Evolutionary conservation across 306 rosid species (phyloP).

Genomic region (Senna siamea): DNA sequence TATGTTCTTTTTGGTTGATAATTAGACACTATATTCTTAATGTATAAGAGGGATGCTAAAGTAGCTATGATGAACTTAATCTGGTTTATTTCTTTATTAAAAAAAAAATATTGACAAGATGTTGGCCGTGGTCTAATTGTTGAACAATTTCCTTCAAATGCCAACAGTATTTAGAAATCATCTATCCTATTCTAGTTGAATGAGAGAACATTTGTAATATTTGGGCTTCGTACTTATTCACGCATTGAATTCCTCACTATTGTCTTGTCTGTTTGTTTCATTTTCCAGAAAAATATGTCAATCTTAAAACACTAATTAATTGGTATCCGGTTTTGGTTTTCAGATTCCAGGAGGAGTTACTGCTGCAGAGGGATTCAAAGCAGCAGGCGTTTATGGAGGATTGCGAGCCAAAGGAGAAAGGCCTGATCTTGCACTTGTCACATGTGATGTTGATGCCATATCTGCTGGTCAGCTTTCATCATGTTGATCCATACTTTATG

Average conservation of each 20-base stretch:
- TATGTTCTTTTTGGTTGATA: not conserved
- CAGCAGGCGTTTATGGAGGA: constrained; percentile 86
- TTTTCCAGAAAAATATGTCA: not conserved
- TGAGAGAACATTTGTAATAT: not conserved
- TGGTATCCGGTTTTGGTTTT: constrained; percentile 27
- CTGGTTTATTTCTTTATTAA: not conserved
- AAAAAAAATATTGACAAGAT: too few relatives aligned
- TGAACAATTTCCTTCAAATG: too few relatives aligned
- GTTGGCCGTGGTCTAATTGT: too few relatives aligned
- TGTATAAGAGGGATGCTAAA: not conserved
- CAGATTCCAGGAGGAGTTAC: constrained; percentile 94
- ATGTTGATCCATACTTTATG: constrained; percentile 14
- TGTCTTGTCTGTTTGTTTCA: not conserved
- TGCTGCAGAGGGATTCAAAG: constrained; percentile 90
- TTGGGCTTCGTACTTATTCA: not conserved
- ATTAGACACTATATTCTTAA: not conserved
- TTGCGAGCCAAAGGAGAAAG: constrained; percentile 77
- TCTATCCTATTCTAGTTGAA: not conserved
- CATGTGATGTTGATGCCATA: constrained; percentile 89
- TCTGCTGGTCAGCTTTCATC: constrained; percentile 70
- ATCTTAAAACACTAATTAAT: constrained; percentile 8
- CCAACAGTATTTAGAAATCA: too few relatives aligned
- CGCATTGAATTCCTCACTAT: not conserved
- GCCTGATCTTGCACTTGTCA: constrained; percentile 93
- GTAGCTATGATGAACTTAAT: not conserved